Base-by-base conservation (phyloP, 2,329 filamentous ascomycete species). In the Coniochaeta sp. region DNA sequence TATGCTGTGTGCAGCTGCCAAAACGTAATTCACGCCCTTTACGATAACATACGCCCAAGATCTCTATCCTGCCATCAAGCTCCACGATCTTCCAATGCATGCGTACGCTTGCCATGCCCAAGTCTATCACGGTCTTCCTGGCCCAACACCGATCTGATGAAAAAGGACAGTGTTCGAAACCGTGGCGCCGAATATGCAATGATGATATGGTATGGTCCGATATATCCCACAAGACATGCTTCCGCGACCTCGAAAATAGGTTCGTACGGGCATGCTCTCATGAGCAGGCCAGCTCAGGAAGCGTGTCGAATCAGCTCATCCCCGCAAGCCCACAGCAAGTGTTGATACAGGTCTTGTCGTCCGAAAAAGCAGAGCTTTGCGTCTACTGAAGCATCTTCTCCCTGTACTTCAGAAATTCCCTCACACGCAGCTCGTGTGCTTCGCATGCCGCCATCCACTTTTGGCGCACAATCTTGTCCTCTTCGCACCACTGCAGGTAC, bases 401-500 rank as follows among this genome's bases (percentile, higher is more conserved):
- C 61, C 76, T 72, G 62, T 77, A 76, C 30, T 70, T 77, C 71
- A 81, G 75, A 67, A 86, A 89, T 64, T 84, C 81, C 64, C 79
- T 76, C 60, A 91, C 74, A 10, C 81, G 80, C 60, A 77, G 71
- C 60, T 83, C 79, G 67, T 92, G 89, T 62, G 79, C 79, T 50
- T 84, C 80, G 62, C 81, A 84, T 8, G 83, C 83, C 9, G 79
- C 71, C 32, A 74, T 73, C 87, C 89, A 91, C 60, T 81, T 79
- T 66, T 78, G 77, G 60, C 86, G 77, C 5, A 90, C 82, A 55
- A 77, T 75, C 63, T 85, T 81, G 68, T 92, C 89, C 71, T 90
- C 83, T 64, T 82, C 80, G 59, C 88, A 73, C 69, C 82, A 84
- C 40, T 74, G 74, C 61, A 84, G 70, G 69, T 91, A 91, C 59